Evolutionary conservation across 2,329 filamentous ascomycete species (phyloP).

Genomic region (Aspergillus caelatus): DNA sequence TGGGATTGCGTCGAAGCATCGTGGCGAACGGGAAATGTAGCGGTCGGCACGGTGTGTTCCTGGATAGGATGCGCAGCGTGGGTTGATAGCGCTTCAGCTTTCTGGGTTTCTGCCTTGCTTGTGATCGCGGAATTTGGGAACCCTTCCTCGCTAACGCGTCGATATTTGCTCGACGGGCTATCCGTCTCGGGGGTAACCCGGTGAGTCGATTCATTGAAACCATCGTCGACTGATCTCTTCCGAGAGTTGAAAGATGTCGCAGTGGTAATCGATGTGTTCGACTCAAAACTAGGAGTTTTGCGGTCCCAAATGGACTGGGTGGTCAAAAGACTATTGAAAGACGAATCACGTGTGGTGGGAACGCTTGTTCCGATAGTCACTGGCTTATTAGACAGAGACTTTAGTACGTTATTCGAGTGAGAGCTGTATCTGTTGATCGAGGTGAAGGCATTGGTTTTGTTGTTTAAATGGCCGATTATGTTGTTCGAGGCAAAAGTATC

Average conservation of each 20-base stretch:
- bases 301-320: slow-evolving; percentile 12
- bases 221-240: slow-evolving; percentile 19
- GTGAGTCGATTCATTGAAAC: background rate
- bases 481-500: background rate
- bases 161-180: slow-evolving; percentile 14
- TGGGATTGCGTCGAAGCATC: background rate
- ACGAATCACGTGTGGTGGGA: slow-evolving; percentile 14
- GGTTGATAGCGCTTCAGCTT: background rate
- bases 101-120: background rate
- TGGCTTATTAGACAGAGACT: background rate
- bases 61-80: background rate
- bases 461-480: background rate
- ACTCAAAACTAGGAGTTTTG: slow-evolving; percentile 14
- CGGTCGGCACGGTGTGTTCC: background rate
- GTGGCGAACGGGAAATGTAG: background rate
- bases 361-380: background rate
- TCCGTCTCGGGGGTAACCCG: background rate
- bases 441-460: background rate
- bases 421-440: background rate
- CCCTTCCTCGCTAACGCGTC: slow-evolving; percentile 11
- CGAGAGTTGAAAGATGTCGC: slow-evolving; percentile 10
- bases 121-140: slow-evolving; percentile 6
- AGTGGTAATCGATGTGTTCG: slow-evolving; percentile 11
- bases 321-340: slow-evolving; percentile 14
- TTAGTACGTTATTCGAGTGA: background rate